Base-by-base conservation (phyloP, 2,329 filamentous ascomycete species). In the Cladosporium halotolerans region DNA sequence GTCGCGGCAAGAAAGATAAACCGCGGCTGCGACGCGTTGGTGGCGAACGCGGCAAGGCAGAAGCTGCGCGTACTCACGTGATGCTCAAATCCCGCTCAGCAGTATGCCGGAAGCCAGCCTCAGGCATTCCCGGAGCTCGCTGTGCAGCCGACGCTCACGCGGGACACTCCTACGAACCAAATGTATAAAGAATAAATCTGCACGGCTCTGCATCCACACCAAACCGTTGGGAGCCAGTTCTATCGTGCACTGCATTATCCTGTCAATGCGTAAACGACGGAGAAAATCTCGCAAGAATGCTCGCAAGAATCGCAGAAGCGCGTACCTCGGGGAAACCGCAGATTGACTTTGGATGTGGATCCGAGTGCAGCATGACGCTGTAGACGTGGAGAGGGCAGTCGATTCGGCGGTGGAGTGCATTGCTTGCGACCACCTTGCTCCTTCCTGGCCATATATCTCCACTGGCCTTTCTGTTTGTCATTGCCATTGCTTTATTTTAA, bases 291-390 rank as follows among this genome's bases (percentile, higher is more conserved):
- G 48, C 48, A 11, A 16, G 23, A 38, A 32, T 14, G 9, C 33
- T 51, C 48, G 48, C 48, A 43, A 9, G 33, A 51, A 23, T 44
- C 48, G 48, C 32, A 43, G 40, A 51, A 51, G 32, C 48, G 39
- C 48, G 19, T 23, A 9, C 23, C 10, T 23, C 45, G 45, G 45
- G 33, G 36, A 39, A 39, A 47, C 16, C 13, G 28, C 7, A 33
- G 31, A 39, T 45, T 33, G 18, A 47, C 44, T 28, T 19, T 39
- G 18, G 33, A 14, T 47, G 34, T 39, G 45, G 34, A 36, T 28
- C 34, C 5, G 11, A 9, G 19, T 44, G 23, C 28, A 49, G 34
- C 28, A 32, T 39, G 46, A 41, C 36, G 19, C 42, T 6, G 36
- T 44, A 14, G 45, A 39, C 32, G 34, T 38, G 33, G 33, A 14